A percentile compares a stretch with the other conserved stretches of the same genome.
These are phyloP conservation scores for Physcomitrellopsis africana DNA, from an alignment of 225 moss, liverwort and hornwort genomes.

Conservation along the genomic window DNA sequence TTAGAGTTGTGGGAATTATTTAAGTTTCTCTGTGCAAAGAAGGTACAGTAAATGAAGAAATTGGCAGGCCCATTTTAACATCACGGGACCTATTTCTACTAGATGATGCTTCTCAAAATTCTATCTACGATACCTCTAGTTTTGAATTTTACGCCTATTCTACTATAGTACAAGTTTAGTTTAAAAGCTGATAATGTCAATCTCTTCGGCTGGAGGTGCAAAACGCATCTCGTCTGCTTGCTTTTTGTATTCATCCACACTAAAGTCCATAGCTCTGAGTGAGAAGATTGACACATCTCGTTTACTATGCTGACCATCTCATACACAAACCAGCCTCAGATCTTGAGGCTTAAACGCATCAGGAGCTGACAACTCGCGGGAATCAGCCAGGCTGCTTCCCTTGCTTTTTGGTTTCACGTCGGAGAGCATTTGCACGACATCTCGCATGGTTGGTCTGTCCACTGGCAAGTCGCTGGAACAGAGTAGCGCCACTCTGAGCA, in stretches of 20 bases:
- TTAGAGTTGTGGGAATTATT: constrained; percentile 20
- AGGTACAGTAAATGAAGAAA: constrained; percentile 1
- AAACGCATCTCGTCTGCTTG: background rate
- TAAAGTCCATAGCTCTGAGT: too few relatives aligned
- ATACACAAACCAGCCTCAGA: constrained; percentile 55
- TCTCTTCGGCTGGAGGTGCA: constrained; percentile 23
- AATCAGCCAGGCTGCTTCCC: constrained; percentile 39
- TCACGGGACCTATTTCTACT: constrained; percentile 10
- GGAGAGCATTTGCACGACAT: constrained; percentile 94
- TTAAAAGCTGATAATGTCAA: constrained; percentile 24
- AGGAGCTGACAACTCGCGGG: constrained; percentile 53
- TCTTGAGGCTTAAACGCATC: constrained; percentile 58
- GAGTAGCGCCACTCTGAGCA: constrained; percentile 84
- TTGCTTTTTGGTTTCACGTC: constrained; percentile 79
- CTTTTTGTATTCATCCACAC: too few relatives aligned
- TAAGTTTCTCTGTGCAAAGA: constrained; percentile 3
- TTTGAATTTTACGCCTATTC: constrained; percentile 10
- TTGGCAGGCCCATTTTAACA: constrained; percentile 21
- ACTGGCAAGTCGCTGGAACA: constrained; percentile 91
- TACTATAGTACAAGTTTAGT: constrained; percentile 39
- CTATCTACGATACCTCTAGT: constrained; percentile 5
- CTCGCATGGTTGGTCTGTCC: constrained; percentile 92
- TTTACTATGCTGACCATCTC: background rate
- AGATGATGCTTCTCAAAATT: constrained; percentile 10
- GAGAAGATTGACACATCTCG: too few relatives aligned